Evolutionary conservation across 352 stramenopile genomes (phyloP).

Genomic region (Thalassiosira oceanica): DNA sequence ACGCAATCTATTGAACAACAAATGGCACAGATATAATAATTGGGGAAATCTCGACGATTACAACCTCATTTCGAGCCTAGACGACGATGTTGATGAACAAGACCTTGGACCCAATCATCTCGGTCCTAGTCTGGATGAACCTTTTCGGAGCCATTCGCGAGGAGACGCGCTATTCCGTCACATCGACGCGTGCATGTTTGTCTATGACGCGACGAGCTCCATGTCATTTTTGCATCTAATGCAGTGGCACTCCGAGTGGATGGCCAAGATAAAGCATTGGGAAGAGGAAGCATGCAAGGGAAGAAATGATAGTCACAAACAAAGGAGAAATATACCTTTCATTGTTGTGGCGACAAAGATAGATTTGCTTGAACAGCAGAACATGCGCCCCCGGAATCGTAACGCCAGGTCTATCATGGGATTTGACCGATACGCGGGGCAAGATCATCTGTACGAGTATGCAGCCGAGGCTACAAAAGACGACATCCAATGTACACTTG

Average conservation of each 20-base stretch:
- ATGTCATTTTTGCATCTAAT: constrained; percentile 70
- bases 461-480: no score
- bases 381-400: neutral
- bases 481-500: no score
- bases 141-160: constrained; percentile 40
- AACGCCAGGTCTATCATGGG: constrained; percentile 54
- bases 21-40: constrained; percentile 39
- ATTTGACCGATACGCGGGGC: constrained; percentile 51
- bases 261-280: constrained; percentile 37
- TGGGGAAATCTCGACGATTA: constrained; percentile 15
- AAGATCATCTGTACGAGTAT: constrained; percentile 73
- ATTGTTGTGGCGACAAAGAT: constrained; percentile 76
- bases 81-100: no score
- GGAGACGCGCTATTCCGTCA: constrained; percentile 59
- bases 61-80: no score
- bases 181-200: constrained; percentile 62
- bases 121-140: no score
- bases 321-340: constrained; percentile 47
- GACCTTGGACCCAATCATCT: no score
- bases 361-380: constrained; percentile 51
- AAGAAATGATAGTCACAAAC: neutral
- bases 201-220: constrained; percentile 70
- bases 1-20: constrained; percentile 1
- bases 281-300: constrained; percentile 6
- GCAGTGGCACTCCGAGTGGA: constrained; percentile 65